A percentile compares a stretch with the other conserved stretches of the same genome.
These are phyloP conservation scores for Ophiostoma novo-ulmi DNA, from an alignment of 2,329 filamentous ascomycete genomes.

Conservation along the genomic window DNA sequence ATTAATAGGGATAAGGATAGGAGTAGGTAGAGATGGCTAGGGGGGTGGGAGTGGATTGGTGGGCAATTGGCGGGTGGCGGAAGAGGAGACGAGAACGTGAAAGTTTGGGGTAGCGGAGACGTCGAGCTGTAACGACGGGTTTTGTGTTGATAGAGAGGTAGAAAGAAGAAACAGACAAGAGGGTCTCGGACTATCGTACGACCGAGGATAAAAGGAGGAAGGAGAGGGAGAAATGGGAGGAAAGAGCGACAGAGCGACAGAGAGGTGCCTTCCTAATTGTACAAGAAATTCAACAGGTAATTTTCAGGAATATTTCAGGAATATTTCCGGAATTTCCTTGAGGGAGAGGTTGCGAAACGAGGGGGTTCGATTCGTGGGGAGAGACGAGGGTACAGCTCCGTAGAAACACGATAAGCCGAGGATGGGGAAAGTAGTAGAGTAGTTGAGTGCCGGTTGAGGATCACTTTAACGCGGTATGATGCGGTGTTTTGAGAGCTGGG, in stretches of 20 bases:
- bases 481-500: not conserved
- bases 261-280: not conserved
- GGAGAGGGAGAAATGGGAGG: not conserved
- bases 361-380: not conserved
- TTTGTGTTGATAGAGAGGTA: not conserved
- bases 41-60: not conserved
- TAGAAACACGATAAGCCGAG: conserved; percentile 6
- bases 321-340: not conserved
- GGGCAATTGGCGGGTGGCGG: conserved; percentile 15
- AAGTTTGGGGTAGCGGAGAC: conserved; percentile 23
- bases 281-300: not conserved
- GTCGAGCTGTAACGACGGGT: not conserved
- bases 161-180: not conserved
- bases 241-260: conserved; percentile 5
- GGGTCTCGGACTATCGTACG: conserved; percentile 24
- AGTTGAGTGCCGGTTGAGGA: not conserved
- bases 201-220: conserved; percentile 20
- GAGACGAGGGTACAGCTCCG: not conserved
- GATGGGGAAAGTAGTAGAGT: not conserved
- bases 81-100: conserved; percentile 16
- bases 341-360: not conserved
- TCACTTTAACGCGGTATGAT: not conserved
- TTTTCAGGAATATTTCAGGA: not conserved
- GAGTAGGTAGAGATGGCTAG: not conserved
- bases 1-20: conserved; percentile 21